phyloP scores from a whole-genome alignment of 2,329 filamentous ascomycete species.

The Fusarium ramigenum region DNA sequence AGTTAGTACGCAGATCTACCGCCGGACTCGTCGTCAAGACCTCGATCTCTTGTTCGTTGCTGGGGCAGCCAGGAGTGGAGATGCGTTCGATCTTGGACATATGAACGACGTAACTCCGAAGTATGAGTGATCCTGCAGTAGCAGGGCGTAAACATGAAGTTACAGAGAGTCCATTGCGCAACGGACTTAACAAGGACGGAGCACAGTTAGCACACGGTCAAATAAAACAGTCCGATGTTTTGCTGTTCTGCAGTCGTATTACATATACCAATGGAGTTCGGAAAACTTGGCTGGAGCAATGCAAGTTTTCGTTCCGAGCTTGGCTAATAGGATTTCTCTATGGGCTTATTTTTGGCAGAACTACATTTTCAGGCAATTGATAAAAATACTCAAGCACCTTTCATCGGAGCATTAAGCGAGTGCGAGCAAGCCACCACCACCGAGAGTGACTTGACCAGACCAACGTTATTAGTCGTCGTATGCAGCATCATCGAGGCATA shows the following conservation, averaged over 20 bases:
- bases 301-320: not conserved
- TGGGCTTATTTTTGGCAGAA: not conserved
- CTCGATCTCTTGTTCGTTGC: conserved; percentile 14
- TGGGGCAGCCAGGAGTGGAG: conserved; percentile 10
- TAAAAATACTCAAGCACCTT: not conserved
- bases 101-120: not conserved
- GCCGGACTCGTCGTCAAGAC: not conserved
- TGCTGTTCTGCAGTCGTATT: not conserved
- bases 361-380: not conserved
- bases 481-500: not conserved
- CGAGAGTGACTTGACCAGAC: not conserved
- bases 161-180: not conserved
- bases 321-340: not conserved
- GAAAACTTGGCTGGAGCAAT: not conserved
- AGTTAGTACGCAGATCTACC: conserved; percentile 12
- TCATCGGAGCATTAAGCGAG: conserved; percentile 16
- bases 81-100: not conserved
- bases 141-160: not conserved
- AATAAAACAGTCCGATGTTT: not conserved
- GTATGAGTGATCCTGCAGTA: not conserved
- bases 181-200: not conserved
- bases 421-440: conserved; percentile 22
- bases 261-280: not conserved
- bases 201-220: not conserved
- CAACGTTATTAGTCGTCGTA: not conserved